A percentile compares a stretch with the other conserved stretches of the same genome.
Evolutionary conservation across 2,329 filamentous ascomycete species (phyloP).

Genomic region (Fusarium mangiferae): DNA sequence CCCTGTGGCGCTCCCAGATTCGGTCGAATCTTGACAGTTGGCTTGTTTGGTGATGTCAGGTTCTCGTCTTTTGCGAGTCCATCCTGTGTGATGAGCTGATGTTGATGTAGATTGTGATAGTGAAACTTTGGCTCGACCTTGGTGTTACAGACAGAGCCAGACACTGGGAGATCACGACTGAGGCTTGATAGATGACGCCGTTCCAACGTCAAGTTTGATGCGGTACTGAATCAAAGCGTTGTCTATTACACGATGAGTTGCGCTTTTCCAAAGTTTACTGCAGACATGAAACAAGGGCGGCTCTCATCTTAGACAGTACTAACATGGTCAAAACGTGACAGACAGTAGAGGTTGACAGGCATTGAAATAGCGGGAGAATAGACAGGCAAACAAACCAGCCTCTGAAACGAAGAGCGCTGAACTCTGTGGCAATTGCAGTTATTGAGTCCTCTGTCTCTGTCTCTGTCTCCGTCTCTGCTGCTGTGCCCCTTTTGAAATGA

Average conservation of each 20-base stretch:
- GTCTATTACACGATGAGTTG: not conserved
- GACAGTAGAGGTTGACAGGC: not conserved
- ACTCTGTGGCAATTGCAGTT: not conserved
- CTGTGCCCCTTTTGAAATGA: slow-evolving; percentile 13
- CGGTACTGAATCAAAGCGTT: not conserved
- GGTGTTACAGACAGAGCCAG: not conserved
- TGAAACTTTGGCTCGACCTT: not conserved
- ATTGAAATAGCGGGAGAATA: not conserved
- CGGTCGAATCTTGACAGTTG: not conserved
- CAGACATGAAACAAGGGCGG: not conserved
- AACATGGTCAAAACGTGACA: not conserved
- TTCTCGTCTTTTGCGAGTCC: not conserved
- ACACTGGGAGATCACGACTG: not conserved
- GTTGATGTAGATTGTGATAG: not conserved
- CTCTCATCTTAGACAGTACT: not conserved
- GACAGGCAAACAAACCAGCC: not conserved
- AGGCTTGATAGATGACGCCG: slow-evolving; percentile 14
- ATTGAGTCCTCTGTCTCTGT: not conserved
- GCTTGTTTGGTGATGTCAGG: slow-evolving; percentile 15
- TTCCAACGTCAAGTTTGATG: not conserved
- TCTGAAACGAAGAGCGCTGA: slow-evolving; percentile 5
- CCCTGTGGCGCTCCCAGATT: slow-evolving; percentile 27
- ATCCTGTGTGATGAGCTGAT: not conserved
- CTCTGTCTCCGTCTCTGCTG: not conserved
- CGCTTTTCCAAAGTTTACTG: not conserved